These are phyloP conservation scores for Colletotrichum kahawae DNA, from an alignment of 2,329 filamentous ascomycete genomes.

Conservation along the genomic window DNA sequence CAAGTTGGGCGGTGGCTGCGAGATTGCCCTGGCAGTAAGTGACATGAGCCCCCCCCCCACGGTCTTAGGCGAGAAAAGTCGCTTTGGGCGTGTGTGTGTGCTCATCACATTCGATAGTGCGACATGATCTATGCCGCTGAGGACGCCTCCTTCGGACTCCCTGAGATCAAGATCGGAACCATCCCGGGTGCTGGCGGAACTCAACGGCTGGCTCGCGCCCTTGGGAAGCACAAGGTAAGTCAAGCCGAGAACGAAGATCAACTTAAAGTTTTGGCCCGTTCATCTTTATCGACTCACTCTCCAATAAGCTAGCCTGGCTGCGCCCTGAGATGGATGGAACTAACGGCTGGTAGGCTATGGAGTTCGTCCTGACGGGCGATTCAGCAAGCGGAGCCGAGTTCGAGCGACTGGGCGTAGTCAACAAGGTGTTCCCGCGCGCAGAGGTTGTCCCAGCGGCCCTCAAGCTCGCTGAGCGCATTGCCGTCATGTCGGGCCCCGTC, in stretches of 20 bases:
- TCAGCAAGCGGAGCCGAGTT: slow-evolving; percentile 39
- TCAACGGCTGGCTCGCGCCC: slow-evolving; percentile 42
- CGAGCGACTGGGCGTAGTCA: slow-evolving; percentile 44
- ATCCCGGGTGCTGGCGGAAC: slow-evolving; percentile 46
- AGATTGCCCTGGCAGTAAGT: slow-evolving; percentile 49
- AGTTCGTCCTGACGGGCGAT: slow-evolving; percentile 47
- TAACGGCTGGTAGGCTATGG: slow-evolving; percentile 42
- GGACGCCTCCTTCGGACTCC: slow-evolving; percentile 41
- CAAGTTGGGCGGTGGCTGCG: slow-evolving; percentile 54
- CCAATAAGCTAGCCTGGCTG: background rate
- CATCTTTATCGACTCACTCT: background rate
- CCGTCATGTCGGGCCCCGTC: slow-evolving; percentile 43
- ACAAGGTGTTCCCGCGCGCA: slow-evolving; percentile 36
- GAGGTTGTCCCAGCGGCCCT: slow-evolving; percentile 42
- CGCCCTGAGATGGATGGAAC: background rate
- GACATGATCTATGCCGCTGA: slow-evolving; percentile 43
- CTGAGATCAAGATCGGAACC: slow-evolving; percentile 44
- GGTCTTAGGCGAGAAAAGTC: background rate
- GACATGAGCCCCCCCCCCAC: background rate
- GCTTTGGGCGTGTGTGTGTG: background rate
- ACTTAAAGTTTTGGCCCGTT: slow-evolving; percentile 31
- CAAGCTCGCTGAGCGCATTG: slow-evolving; percentile 42
- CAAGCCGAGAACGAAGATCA: background rate
- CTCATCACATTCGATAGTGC: slow-evolving; percentile 29
- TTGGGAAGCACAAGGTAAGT: slow-evolving; percentile 44